A percentile compares a stretch with the other conserved stretches of the same genome.
These are phyloP conservation scores for Aspergillus incahuasiensis DNA, from an alignment of 495 filamentous ascomycete genomes.

Conservation along the genomic window DNA sequence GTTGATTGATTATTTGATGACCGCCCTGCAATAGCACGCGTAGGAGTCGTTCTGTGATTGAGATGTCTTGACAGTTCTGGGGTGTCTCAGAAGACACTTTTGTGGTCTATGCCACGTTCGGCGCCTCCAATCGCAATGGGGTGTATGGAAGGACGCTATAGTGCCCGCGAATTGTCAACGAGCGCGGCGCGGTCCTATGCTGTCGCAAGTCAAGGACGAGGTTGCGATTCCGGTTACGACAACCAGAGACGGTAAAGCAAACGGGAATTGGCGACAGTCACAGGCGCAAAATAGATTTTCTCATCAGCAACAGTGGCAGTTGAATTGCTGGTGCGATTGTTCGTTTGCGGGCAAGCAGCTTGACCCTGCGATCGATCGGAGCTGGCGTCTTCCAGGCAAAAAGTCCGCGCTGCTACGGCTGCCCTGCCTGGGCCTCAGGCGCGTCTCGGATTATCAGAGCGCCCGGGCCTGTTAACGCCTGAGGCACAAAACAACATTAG, in stretches of 20 bases:
- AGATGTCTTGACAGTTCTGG: neutral
- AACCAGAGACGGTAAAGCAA: slow-evolving; percentile 2
- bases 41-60: neutral
- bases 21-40: slow-evolving; percentile 5
- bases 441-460: slow-evolving; percentile 18
- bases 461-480: neutral
- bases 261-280: neutral
- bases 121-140: neutral
- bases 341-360: slow-evolving; percentile 19
- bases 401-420: slow-evolving; percentile 33
- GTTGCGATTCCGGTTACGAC: slow-evolving; percentile 17
- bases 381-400: slow-evolving; percentile 19
- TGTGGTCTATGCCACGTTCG: neutral
- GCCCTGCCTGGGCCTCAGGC: slow-evolving; percentile 17
- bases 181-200: slow-evolving; percentile 17
- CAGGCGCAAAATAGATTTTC: slow-evolving; percentile 6
- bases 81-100: neutral
- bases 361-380: slow-evolving; percentile 26
- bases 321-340: slow-evolving; percentile 13
- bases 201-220: slow-evolving; percentile 17
- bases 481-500: neutral
- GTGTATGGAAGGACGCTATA: neutral
- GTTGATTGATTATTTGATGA: neutral
- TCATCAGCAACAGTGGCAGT: slow-evolving; percentile 9
- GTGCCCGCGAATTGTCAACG: slow-evolving; percentile 2